Evolutionary conservation across 2,329 filamentous ascomycete genomes (phyloP).

Genomic region (Bertia moriformis): DNA sequence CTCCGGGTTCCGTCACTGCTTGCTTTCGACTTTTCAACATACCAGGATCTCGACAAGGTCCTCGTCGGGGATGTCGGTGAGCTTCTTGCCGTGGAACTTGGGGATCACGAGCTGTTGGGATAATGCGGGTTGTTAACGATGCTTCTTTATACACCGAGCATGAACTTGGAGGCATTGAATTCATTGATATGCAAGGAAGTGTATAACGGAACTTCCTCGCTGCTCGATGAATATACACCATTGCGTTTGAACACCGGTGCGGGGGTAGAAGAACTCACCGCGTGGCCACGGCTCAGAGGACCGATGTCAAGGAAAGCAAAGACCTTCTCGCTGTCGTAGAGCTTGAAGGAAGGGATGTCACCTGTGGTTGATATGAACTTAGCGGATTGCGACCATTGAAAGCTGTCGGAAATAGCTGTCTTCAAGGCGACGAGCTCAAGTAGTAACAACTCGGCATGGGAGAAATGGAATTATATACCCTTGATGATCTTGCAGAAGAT

Average conservation of each 20-base stretch:
- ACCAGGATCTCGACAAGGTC: conserved; percentile 69
- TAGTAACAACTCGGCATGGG: no score
- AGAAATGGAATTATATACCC: conserved; percentile 44
- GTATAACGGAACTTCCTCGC: no score
- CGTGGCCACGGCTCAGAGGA: conserved; percentile 75
- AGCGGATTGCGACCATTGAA: conserved; percentile 6
- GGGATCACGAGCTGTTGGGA: conserved; percentile 75
- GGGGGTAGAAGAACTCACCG: conserved; percentile 42
- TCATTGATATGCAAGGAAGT: no score
- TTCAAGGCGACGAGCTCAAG: conserved; percentile 1
- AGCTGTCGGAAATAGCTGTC: no score
- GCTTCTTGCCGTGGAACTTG: conserved; percentile 83
- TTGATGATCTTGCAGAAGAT: conserved; percentile 99
- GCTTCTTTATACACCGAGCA: background rate
- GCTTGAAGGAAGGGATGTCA: conserved; percentile 91
- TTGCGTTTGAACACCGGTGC: no score
- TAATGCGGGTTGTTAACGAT: conserved; percentile 5
- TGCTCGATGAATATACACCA: no score
- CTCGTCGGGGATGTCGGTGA: conserved; percentile 85
- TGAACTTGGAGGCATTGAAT: no score
- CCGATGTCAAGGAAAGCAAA: conserved; percentile 94
- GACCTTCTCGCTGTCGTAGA: conserved; percentile 86
- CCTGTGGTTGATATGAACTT: conserved; percentile 31
- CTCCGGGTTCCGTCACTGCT: background rate
- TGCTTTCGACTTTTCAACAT: conserved; percentile 14